Evolutionary conservation across 257 asterid species (phyloP).

Genomic region (Coffea canephora): DNA sequence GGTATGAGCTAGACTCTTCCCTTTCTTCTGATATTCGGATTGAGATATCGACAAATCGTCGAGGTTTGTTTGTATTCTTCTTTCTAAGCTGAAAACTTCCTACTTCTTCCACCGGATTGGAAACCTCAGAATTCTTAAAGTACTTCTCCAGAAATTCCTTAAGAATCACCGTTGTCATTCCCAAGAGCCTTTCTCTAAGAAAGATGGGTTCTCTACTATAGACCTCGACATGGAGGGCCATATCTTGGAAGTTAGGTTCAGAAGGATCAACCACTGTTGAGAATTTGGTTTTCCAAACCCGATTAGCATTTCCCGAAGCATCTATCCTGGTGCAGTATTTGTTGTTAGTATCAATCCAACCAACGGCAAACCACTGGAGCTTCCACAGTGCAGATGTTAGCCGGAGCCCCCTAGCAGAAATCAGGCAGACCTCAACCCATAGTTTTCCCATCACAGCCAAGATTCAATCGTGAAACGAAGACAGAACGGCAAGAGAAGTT

Average conservation of each 20-base stretch:
- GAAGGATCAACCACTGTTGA: conserved; percentile 47
- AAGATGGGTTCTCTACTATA: conserved; percentile 77
- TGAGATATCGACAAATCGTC: conserved; percentile 70
- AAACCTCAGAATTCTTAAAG: conserved; percentile 31
- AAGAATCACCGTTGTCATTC: conserved; percentile 59
- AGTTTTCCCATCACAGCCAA: conserved; percentile 48
- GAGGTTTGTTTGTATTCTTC: conserved; percentile 57
- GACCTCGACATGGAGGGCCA: conserved; percentile 64
- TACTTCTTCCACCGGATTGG: conserved; percentile 63
- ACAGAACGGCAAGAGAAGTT: conserved; percentile 17
- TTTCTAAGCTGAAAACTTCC: conserved; percentile 86
- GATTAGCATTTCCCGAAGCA: conserved; percentile 67
- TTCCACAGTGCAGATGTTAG: conserved; percentile 60
- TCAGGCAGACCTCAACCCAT: conserved; percentile 70
- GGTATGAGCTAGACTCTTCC: conserved; percentile 47
- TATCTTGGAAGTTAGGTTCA: conserved; percentile 40
- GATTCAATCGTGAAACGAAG: conserved; percentile 14
- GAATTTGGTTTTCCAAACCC: conserved; percentile 73
- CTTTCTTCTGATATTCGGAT: conserved; percentile 57
- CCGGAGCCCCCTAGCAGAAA: conserved; percentile 69
- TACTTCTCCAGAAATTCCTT: conserved; percentile 75
- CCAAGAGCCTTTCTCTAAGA: conserved; percentile 62
- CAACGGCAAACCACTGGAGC: conserved; percentile 85
- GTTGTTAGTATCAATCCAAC: conserved; percentile 66
- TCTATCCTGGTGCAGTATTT: conserved; percentile 81